Percentiles rank a stretch among this genome's conserved stretches.
These are phyloP conservation scores for Cydonia oblonga DNA, from an alignment of 331 rosid species.

Conservation along the genomic window DNA sequence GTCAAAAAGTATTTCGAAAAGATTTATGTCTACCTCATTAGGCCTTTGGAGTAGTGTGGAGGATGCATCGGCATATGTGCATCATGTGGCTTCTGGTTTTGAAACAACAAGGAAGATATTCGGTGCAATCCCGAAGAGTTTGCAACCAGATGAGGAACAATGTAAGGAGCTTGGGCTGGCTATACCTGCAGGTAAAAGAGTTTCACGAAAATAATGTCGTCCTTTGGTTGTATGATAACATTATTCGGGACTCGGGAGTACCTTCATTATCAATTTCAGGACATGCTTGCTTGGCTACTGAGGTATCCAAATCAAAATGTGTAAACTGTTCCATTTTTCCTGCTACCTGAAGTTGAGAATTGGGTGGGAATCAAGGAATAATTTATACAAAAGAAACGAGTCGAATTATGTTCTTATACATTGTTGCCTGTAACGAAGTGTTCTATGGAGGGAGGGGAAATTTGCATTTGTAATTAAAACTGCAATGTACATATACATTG, in stretches of 20 bases:
- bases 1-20: constrained; percentile 24
- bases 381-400: background rate
- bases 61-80: constrained; percentile 57
- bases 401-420: background rate
- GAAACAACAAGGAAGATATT: constrained; percentile 61
- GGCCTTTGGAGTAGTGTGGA: constrained; percentile 30
- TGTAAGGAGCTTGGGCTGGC: constrained; percentile 65
- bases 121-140: constrained; percentile 75
- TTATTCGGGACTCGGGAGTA: too few relatives aligned
- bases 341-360: background rate
- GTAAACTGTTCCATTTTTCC: too few relatives aligned
- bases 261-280: too few relatives aligned
- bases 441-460: too few relatives aligned
- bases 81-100: constrained; percentile 55
- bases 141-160: constrained; percentile 74
- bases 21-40: constrained; percentile 41
- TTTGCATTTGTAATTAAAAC: background rate
- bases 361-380: background rate
- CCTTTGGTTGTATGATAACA: too few relatives aligned
- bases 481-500: background rate
- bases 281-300: too few relatives aligned
- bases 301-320: too few relatives aligned
- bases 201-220: too few relatives aligned
- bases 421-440: background rate
- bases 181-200: constrained; percentile 11